Evolutionary conservation across 176 grass and related monocot genomes (phyloP).

Genomic region (Poa annua): DNA sequence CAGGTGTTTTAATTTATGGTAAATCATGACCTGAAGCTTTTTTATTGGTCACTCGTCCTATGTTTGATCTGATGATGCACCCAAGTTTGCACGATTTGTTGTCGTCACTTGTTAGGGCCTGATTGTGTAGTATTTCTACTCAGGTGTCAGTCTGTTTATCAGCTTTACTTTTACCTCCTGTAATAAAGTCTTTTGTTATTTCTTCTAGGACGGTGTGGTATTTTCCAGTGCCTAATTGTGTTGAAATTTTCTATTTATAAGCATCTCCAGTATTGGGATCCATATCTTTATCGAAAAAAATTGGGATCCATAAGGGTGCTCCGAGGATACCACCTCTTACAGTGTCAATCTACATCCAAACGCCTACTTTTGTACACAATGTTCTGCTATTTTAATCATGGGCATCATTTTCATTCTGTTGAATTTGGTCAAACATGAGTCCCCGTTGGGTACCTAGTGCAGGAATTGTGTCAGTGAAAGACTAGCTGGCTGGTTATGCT

Average conservation of each 20-base stretch:
- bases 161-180: neutral
- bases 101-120: slow-evolving; percentile 11
- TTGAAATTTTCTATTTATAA: neutral
- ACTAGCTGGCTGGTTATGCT: neutral
- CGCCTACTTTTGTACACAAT: neutral
- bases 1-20: neutral
- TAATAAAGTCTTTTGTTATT: neutral
- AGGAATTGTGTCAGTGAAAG: neutral
- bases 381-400: slow-evolving; percentile 3
- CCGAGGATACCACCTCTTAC: neutral
- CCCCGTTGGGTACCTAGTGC: neutral
- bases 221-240: neutral
- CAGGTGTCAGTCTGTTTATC: neutral
- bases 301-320: neutral
- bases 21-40: neutral
- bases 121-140: neutral
- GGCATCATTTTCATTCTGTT: neutral
- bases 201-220: neutral
- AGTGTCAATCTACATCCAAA: neutral
- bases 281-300: too few species aligned
- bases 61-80: neutral
- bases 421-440: neutral
- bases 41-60: neutral
- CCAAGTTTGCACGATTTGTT: neutral
- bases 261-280: neutral